Base-by-base conservation (phyloP, 305 asterid genomes). In the Fraxinus albicans region DNA sequence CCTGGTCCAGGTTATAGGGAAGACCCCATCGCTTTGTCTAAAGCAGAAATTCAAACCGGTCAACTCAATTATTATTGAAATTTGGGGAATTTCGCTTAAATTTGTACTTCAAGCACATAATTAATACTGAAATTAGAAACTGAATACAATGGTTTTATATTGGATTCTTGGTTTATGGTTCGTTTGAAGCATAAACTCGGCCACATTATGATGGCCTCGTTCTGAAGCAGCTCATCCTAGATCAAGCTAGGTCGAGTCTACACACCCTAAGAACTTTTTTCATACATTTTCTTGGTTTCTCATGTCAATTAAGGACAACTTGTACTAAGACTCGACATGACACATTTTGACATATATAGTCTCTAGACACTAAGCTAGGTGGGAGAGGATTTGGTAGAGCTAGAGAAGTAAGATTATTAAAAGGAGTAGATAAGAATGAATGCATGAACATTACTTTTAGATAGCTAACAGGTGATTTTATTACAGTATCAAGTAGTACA, bases 401-500 rank as follows among this genome's bases (percentile, higher is more conserved):
- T 2, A 65, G 73, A 25, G 73, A 65, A 70, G 44, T 33, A 70
- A 70, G 76, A 70, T 15, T 70, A 69, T 72, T 29, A 47, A 40
- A 38, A n/a, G 74, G 34, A 40, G 73, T 19, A 77, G 82, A 84
- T 81, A 73, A 81, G 79, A 21, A 78, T 2, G 85, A 73, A 50
- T 77, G 75, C 47, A 78, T 19, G 83, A 34, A 79, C 75, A 84
- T 65, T 9, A 75, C 74, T 79, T 65, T 25, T 47, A 34, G 15
- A 50, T 27, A 25, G 69, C 36, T 13, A 7, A 19, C 27, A 0
- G 79, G 36, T 21, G 75, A 44, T 75, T 82, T 79, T 82, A 76
- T 82, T 85, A 75, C 63, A 38, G 50, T 72, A 77, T 44, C 9
- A 25, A 47, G 35, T 76, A 38, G 83, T 83, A 76, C 81, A 82